Percentiles rank a stretch among this genome's conserved stretches.
phyloP scores from a whole-genome alignment of 129 eudicot genomes.

The Daucus carota region DNA sequence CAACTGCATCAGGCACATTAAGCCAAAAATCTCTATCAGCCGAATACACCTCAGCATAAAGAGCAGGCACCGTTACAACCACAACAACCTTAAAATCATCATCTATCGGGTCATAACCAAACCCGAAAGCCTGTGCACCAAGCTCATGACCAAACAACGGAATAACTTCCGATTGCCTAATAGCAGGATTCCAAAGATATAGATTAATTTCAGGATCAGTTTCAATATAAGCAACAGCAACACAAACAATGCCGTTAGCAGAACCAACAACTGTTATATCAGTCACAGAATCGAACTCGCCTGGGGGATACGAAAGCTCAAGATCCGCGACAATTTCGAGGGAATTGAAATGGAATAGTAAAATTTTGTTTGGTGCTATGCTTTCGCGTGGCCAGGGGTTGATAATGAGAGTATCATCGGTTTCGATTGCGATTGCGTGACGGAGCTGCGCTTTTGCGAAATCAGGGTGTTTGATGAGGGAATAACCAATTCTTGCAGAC shows the following conservation, averaged over 20 bases:
- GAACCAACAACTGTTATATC: background rate
- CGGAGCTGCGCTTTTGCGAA: background rate
- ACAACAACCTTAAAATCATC: background rate
- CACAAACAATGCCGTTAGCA: background rate
- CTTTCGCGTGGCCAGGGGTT: conserved; percentile 30
- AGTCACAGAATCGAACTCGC: background rate
- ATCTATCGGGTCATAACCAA: background rate
- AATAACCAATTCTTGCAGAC: background rate
- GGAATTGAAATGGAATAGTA: conserved; percentile 60
- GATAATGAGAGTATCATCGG: background rate
- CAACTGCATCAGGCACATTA: background rate
- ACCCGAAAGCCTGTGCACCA: background rate
- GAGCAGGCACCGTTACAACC: background rate
- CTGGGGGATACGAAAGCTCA: background rate
- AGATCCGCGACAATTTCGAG: conserved; percentile 33
- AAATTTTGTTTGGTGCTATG: no score
- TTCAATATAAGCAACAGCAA: no score
- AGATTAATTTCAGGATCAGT: no score
- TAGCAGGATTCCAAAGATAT: conserved; percentile 2
- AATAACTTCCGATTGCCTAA: conserved; percentile 18
- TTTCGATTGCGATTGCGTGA: background rate
- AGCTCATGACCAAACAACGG: background rate
- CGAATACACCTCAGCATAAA: background rate
- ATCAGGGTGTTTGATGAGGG: background rate
- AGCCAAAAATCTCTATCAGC: background rate